Base-by-base conservation (phyloP, 1,284 basidiomycete genomes). In the Cutaneotrichosporon curvatum region DNA sequence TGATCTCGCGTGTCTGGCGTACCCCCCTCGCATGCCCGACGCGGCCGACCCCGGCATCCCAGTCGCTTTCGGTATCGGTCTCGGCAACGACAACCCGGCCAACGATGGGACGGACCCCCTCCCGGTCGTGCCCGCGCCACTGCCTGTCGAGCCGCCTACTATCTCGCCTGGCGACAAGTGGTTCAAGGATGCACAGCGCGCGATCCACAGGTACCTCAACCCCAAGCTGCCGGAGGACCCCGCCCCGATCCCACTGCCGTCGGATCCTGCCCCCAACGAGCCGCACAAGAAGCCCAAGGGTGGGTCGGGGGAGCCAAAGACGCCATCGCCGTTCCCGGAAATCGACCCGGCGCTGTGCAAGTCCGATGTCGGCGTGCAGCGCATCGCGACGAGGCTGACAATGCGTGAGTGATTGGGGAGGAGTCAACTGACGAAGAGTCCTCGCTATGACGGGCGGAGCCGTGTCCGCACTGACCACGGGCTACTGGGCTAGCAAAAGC, bases 401-500 rank as follows among this genome's bases (percentile, higher is more conserved):
- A 78, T 83, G 61, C 74, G 84, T 84, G 56, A 59, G 78, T 68
- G 8, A 21, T 28, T 40, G n/a, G 25, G 35, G 35, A 4, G 19
- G 18, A 18, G 35, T 19, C 16, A 7, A 37, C 38, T 40, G 16
- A 44, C 42, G n/a, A 4, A 2, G 43, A 68, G 82, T 77, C 25
- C 80, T 87, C 63, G 85, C 82, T 0, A 80, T 83, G 6, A 81
- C 78, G 5, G 83, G 84, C 78, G 90, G 90, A n/a, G 60, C 82
- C 5, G 76, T 92, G 4, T 84, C 84, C 4, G 87, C 85, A 0
- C 67, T 91, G 28, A 89, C 86, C 1, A 87, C 87, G 0, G 86
- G 85, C 9, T 88, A 82, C 78, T 95, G 90, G 90, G 86, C 86
- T 31, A 79, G 79, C 49, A 83, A 84, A 37, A 82, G 86, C 8